A percentile compares a stretch with the other conserved stretches of the same genome.
Conservation (phyloP, 768 basidiomycete genomes). For the Trametes cinnabarina region DNA sequence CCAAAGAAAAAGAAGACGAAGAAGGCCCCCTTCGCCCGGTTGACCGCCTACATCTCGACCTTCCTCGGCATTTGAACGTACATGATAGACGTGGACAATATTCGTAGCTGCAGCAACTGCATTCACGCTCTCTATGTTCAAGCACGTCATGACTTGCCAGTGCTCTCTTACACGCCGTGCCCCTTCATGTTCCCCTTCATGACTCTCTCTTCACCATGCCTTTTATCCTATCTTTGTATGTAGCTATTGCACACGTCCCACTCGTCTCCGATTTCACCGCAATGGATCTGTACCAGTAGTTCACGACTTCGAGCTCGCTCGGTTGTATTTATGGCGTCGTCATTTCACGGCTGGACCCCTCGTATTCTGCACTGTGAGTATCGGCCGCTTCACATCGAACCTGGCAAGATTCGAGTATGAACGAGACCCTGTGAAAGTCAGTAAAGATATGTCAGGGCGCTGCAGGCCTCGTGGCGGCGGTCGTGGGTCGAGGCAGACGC, state of each 20-base stretch:
- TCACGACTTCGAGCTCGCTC: background rate
- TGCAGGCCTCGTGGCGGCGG: conserved; percentile 11
- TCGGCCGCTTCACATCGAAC: background rate
- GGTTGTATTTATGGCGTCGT: background rate
- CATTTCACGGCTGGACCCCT: background rate
- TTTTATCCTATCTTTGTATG: background rate
- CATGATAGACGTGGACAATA: background rate
- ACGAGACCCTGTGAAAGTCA: background rate
- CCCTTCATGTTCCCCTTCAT: background rate
- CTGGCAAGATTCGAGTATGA: background rate
- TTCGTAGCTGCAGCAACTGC: background rate
- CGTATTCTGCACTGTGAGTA: background rate
- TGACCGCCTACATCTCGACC: conserved; percentile 29
- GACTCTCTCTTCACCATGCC: background rate
- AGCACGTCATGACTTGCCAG: background rate
- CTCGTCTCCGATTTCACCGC: background rate
- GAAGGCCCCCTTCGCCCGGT: conserved; percentile 25
- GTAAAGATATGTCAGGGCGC: background rate
- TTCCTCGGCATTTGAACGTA: conserved; percentile 26
- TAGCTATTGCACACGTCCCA: background rate
- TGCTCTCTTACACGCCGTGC: too few species aligned
- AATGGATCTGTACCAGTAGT: conserved; percentile 1
- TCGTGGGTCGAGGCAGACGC: conserved; percentile 6
- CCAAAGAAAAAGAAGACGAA: conserved; percentile 25
- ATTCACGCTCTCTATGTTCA: background rate